Base-by-base conservation (phyloP, 73 alveolate genomes). In the Diophrys appendiculata region DNA sequence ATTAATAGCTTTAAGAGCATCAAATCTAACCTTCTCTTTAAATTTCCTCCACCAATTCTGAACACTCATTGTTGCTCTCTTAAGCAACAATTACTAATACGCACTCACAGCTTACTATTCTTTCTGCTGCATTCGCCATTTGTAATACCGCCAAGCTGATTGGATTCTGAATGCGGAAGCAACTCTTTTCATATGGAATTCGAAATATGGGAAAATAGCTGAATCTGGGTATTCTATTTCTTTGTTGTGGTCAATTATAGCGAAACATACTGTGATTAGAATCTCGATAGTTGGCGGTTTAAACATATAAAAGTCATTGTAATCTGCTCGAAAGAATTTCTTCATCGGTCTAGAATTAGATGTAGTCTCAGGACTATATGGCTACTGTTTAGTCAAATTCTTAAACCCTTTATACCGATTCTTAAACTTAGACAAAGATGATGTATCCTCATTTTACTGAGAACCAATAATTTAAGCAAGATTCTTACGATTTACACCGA, bases 151-250 rank as follows among this genome's bases (percentile, higher is more conserved):
- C 5, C 18, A 43, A 5, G 60, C 69, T 25, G 78, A 22, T 52
- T 85, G 72, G 28, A 85, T 85, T 27, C 18, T 65, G 24, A 67
- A 54, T 13, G 93, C 88, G 22, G 93, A 81, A 2, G 93, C 83
- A 18, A 78, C 82, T 72, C 78, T 77, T 22, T 43, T 5, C 60
- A 43, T 43, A 43, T 5, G 60, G 5, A 43, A 43, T 43, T 43
- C 60, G n/a, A 43, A 18, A 43, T 43, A 43, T 11, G 60, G 60
- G 18, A 11, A 43, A 43, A 43, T 43, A 5, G 18, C 18, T 11
- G 5, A 5, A 43, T 43, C 60, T 43, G 60, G 18, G 60, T 43
- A 18, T 11, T 11, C 18, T 18, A 11, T 11, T 43, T 11, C 60
- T 18, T 18, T 43, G 18, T 43, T 43, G 5, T 11, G 18, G 18